Evolutionary conservation across 2,329 filamentous ascomycete species (phyloP).

Genomic region (Sordariomycetes sp.): DNA sequence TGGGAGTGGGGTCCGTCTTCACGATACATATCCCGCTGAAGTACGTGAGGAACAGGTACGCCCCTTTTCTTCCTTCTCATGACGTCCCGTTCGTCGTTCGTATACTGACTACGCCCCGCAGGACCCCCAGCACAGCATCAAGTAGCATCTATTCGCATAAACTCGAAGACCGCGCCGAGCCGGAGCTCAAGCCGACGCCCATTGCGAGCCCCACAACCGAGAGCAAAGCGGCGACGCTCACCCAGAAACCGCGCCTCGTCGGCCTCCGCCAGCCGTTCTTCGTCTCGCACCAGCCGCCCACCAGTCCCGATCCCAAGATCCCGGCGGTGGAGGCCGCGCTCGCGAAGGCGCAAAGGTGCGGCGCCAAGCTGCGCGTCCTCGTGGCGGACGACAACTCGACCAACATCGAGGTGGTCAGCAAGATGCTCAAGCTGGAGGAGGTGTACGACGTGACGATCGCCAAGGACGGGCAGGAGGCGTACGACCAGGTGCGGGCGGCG

Average conservation of each 20-base stretch:
- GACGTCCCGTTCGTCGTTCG: constrained; percentile 3
- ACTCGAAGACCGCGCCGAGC: background rate
- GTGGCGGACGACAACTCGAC: constrained; percentile 65
- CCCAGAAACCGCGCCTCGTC: constrained; percentile 66
- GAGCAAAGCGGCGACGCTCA: constrained; percentile 36
- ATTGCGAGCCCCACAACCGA: constrained; percentile 5
- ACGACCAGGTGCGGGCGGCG: constrained; percentile 71
- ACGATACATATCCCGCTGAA: constrained; percentile 73
- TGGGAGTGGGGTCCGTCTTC: constrained; percentile 70
- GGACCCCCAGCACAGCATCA: constrained; percentile 42
- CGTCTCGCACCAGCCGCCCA: constrained; percentile 21
- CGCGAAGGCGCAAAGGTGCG: constrained; percentile 42
- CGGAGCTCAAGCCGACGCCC: background rate
- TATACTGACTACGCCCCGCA: constrained; percentile 11
- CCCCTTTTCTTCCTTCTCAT: background rate
- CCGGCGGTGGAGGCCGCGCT: constrained; percentile 51
- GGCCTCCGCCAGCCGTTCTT: constrained; percentile 81
- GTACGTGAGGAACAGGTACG: constrained; percentile 54
- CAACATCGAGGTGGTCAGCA: constrained; percentile 47
- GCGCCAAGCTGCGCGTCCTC: constrained; percentile 62
- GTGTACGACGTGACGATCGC: constrained; percentile 85
- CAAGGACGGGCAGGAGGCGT: constrained; percentile 77
- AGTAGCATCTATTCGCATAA: constrained; percentile 38
- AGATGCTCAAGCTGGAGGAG: constrained; percentile 64
- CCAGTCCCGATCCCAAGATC: constrained; percentile 45